Conservation (phyloP, 2,329 filamentous ascomycete genomes). For the Fusarium sulawesiense region DNA sequence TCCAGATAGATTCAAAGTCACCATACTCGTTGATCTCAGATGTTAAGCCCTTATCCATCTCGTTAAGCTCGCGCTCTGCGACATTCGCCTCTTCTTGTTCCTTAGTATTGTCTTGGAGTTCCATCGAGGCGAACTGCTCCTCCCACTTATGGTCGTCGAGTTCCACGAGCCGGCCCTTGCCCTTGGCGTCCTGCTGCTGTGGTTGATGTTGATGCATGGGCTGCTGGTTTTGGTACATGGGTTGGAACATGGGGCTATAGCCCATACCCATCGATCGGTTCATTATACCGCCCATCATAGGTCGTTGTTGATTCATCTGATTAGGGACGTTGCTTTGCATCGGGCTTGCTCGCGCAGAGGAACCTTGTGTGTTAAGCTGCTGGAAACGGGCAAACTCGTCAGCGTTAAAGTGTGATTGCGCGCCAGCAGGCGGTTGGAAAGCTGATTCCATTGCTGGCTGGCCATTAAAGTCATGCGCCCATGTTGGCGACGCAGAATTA, state of each 20-base stretch:
- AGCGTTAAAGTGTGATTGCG: slow-evolving; percentile 74
- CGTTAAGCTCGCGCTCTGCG: slow-evolving; percentile 87
- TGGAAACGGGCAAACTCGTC: slow-evolving; percentile 92
- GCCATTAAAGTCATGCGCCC: slow-evolving; percentile 64
- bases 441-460: slow-evolving; percentile 78
- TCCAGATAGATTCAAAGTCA: slow-evolving; percentile 92
- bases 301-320: slow-evolving; percentile 65
- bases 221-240: slow-evolving; percentile 59
- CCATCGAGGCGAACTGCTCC: slow-evolving; percentile 92
- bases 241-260: slow-evolving; percentile 65
- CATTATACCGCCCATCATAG: slow-evolving; percentile 69
- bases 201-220: slow-evolving; percentile 60
- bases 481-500: slow-evolving; percentile 65
- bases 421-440: slow-evolving; percentile 68
- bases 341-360: slow-evolving; percentile 65
- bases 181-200: slow-evolving; percentile 69
- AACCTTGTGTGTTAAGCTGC: slow-evolving; percentile 71
- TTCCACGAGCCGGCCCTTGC: slow-evolving; percentile 94
- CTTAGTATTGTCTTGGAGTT: slow-evolving; percentile 70
- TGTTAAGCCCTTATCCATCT: slow-evolving; percentile 77
- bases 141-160: slow-evolving; percentile 96
- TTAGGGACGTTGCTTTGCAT: slow-evolving; percentile 67
- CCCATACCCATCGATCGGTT: slow-evolving; percentile 67
- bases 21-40: slow-evolving; percentile 81
- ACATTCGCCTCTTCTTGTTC: slow-evolving; percentile 73